Evolutionary conservation across 768 basidiomycete genomes (phyloP), one percentile per base, ranked within the genome.

Genomic region (Amanita polypyramis): DNA sequence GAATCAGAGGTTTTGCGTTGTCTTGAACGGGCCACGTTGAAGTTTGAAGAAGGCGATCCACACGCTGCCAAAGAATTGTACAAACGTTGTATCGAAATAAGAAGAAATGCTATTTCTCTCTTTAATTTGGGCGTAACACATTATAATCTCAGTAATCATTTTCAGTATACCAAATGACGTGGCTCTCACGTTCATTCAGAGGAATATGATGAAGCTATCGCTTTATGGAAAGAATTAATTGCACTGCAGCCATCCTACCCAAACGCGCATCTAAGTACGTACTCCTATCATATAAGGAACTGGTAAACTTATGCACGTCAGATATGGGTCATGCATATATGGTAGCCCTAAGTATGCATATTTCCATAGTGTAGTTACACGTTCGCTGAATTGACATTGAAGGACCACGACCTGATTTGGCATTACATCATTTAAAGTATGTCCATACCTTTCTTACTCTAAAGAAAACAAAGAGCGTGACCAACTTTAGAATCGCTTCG

Each of bases 321-420:
- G 88, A 92, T 68, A 71, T 92, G 41, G 89, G 90, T 45, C 90
- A 85, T 62, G 89, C 89, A 56, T 92, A 91, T 66, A 84, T 92
- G 58, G 80, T 89, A 58, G 86, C 85, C 42, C 70, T 70, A 60
- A 65, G 71, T 61, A 44, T 19, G 60, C 41, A 17, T 30, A 40
- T 27, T 49, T 27, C 20, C 20, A 40, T 39, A 27, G 7, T 27
- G 25, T 27, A 27, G 25, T 35, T 30, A 11, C 15, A 25, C 46
- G 29, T 50, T 39, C 27, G 38, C 29, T 36, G 35, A 49, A 53
- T 43, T 50, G 51, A 47, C 40, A 52, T 53, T 50, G 42, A 76
- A 64, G 75, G 80, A 55, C 74, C 85, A 51, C 76, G 86, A 58
- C 88, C 90, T 56, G 87, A 91, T 72, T 79, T 92, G 52, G 89